Evolutionary conservation across 2,329 filamentous ascomycete species (phyloP), one percentile per base, ranked within the genome.

Genomic region (Cercospora zeae-maydis): DNA sequence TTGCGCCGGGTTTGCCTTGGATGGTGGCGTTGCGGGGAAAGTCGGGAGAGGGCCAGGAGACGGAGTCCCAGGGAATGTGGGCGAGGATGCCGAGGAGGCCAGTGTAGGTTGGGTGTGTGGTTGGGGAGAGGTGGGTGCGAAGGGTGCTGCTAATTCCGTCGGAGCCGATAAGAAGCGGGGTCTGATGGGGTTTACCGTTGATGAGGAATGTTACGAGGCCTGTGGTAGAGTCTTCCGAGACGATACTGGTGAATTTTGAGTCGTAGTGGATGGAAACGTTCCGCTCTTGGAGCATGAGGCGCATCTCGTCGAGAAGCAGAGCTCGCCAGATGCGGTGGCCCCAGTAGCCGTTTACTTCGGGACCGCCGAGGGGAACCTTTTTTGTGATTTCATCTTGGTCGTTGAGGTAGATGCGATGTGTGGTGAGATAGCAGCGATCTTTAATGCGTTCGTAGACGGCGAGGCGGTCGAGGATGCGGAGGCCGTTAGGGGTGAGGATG

Each of bases 401-500:
- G 47, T 80, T 77, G 33, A 76, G 76, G 69, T 83, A 85, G 39
- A 81, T 74, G 0, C 85, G 75, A 0, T 74, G 74, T 1, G 83
- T 78, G 63, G 86, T 85, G n/a, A 81, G 77, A 72, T 79, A 84
- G 45, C 80, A 81, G 8, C 79, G 75, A 0, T 74, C 65, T 7
- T 75, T 73, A 55, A 86, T 75, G 2, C 76, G 75, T 1, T 77
- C 51, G 67, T 84, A 84, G 2, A 85, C 74, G 0, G 77, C 80
- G 0, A 87, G 72, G 0, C 69, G 71, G 64, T 86, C 81, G 0
- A 88, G 77, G 39, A 86, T 76, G 3, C 78, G 77, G 1, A 87
- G 78, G 0, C 83, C 82, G 58, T 87, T 87, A 4, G 85, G 84
- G 0, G 84, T 84, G 2, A 87, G 78, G 80, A 86, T 84, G 31